Evolutionary conservation across 2,329 filamentous ascomycete genomes (phyloP).

Genomic region (Lomentospora prolificans): DNA sequence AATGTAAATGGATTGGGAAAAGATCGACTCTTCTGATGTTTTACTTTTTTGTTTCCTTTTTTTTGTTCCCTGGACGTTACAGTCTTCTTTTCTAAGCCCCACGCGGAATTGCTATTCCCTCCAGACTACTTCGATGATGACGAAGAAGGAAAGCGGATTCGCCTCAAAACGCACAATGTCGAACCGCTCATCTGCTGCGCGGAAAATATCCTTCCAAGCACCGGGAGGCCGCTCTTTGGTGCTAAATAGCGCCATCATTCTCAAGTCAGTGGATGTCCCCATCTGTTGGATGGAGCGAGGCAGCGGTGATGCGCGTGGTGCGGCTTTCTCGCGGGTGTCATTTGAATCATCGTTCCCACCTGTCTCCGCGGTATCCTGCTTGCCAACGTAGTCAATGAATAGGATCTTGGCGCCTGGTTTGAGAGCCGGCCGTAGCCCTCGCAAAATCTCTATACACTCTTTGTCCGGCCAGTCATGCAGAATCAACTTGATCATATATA

Average conservation of each 20-base stretch:
- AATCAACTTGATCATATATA: constrained; percentile 53
- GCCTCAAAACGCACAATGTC: constrained; percentile 27
- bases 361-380: constrained; percentile 29
- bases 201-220: constrained; percentile 34
- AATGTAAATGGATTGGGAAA: no score
- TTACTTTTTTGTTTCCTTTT: no score
- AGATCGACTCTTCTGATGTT: no score
- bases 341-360: constrained; percentile 26
- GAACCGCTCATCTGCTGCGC: constrained; percentile 33
- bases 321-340: constrained; percentile 29
- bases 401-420: constrained; percentile 43
- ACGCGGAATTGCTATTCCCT: constrained; percentile 15
- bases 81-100: no score
- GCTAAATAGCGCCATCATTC: constrained; percentile 42
- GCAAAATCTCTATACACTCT: constrained; percentile 37
- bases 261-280: constrained; percentile 38
- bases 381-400: constrained; percentile 35
- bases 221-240: constrained; percentile 32
- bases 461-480: constrained; percentile 52
- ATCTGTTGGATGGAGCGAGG: constrained; percentile 34
- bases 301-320: no score
- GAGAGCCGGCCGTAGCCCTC: constrained; percentile 41
- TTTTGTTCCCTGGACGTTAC: no score
- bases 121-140: constrained; percentile 27
- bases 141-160: constrained; percentile 25